These are phyloP conservation scores for Boletus huronensis DNA, from an alignment of 768 basidiomycete species.

Conservation along the genomic window DNA sequence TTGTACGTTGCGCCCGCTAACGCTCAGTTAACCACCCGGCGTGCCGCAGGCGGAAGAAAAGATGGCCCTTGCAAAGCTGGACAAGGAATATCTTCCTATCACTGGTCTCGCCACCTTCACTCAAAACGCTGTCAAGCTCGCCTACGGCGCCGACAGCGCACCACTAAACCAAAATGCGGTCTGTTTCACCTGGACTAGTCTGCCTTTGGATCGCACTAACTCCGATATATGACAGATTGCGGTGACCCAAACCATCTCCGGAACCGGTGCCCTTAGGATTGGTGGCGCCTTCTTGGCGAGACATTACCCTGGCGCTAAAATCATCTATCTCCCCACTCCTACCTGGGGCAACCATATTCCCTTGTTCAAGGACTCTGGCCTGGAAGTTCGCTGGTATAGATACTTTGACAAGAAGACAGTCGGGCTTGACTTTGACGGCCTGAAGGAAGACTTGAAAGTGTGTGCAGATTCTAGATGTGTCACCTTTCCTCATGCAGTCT, in stretches of 20 bases:
- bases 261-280: conserved; percentile 95
- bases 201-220: background rate
- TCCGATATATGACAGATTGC: conserved; percentile 53
- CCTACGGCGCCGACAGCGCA: conserved; percentile 79
- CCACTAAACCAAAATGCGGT: conserved; percentile 73
- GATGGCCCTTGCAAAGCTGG: conserved; percentile 58
- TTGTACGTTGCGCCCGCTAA: background rate
- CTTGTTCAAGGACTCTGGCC: conserved; percentile 89
- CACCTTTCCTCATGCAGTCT: conserved; percentile 8
- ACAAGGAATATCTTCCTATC: conserved; percentile 98
- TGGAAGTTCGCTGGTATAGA: conserved; percentile 88
- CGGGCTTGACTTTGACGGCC: conserved; percentile 86
- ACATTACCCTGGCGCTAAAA: conserved; percentile 82
- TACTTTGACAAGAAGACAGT: conserved; percentile 94
- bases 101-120: conserved; percentile 87
- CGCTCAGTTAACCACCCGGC: background rate
- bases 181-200: conserved; percentile 31
- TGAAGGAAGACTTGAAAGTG: conserved; percentile 84
- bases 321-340: conserved; percentile 87
- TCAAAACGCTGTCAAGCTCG: conserved; percentile 81
- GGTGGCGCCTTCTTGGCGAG: conserved; percentile 89
- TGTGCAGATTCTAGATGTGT: conserved; percentile 19
- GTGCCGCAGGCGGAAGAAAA: conserved; percentile 67
- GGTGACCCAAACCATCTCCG: conserved; percentile 92
- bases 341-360: conserved; percentile 98